Evolutionary conservation across 108 stramenopile genomes (phyloP).

Genomic region (Aurantiochytrium sp.): DNA sequence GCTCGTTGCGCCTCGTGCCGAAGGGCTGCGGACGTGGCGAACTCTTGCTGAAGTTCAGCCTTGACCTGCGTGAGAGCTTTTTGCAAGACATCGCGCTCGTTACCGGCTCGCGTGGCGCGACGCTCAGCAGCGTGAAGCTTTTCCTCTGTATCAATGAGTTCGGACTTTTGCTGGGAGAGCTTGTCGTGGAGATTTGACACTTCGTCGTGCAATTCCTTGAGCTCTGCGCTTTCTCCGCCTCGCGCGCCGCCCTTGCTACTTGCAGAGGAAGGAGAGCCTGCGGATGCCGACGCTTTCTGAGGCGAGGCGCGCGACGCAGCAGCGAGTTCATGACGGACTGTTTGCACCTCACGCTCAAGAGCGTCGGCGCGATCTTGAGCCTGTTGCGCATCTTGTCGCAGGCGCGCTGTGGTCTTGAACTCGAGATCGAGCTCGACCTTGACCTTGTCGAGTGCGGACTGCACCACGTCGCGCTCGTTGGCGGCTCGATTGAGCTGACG

Average conservation of each 20-base stretch:
- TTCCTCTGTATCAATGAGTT: background rate
- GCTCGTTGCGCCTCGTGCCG: background rate
- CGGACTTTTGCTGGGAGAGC: background rate
- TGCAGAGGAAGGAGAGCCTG: background rate
- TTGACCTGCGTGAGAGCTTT: background rate
- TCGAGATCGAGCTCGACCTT: background rate
- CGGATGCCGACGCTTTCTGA: no score
- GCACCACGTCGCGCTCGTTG: background rate
- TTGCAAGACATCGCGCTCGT: constrained; percentile 6
- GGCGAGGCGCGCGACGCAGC: background rate
- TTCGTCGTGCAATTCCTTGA: background rate
- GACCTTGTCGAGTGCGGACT: background rate
- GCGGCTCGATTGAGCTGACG: background rate
- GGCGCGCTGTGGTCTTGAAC: background rate
- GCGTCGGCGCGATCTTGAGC: background rate
- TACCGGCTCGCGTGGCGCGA: background rate
- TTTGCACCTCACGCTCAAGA: background rate
- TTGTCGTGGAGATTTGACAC: background rate
- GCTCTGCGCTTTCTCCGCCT: background rate
- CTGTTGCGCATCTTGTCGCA: background rate
- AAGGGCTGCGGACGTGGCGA: background rate
- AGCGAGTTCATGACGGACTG: background rate
- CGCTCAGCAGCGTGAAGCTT: background rate
- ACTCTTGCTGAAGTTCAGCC: constrained; percentile 8
- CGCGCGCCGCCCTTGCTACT: background rate